Percentiles rank a stretch among this genome's conserved stretches.
Evolutionary conservation across 371 early-diverging fungal genomes (phyloP).

Genomic region (Capillidium rhysosporum): DNA sequence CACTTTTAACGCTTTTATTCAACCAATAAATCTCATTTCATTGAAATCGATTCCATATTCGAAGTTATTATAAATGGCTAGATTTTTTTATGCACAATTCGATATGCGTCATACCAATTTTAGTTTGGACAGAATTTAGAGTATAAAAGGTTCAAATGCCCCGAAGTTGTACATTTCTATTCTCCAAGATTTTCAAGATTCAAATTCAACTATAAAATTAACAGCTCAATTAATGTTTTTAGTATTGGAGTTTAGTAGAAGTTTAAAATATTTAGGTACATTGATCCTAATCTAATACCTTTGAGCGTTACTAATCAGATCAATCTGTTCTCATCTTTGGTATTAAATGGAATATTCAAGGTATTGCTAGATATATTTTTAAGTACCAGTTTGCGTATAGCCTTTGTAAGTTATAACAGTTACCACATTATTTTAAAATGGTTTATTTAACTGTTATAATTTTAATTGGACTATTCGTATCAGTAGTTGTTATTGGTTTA

Average conservation of each 20-base stretch:
- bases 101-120: no score
- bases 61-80: no score
- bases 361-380: constrained; percentile 57
- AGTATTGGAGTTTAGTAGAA: constrained; percentile 36
- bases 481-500: constrained; percentile 38
- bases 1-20: no score
- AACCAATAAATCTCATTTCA: no score
- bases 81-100: no score
- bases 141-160: no score
- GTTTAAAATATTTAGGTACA: constrained; percentile 69
- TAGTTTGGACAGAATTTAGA: no score
- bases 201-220: no score
- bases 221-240: no score
- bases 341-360: constrained; percentile 79
- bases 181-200: no score
- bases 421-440: constrained; percentile 44
- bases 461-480: constrained; percentile 56
- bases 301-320: constrained; percentile 50
- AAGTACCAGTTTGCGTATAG: constrained; percentile 70
- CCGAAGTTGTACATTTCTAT: no score
- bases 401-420: constrained; percentile 84
- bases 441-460: constrained; percentile 50
- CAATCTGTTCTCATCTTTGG: constrained; percentile 54
- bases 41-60: no score
- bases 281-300: constrained; percentile 64